A percentile compares a stretch with the other conserved stretches of the same genome.
Evolutionary conservation across 805 yeast species (phyloP).

Genomic region (Yarrowia keelungensis): DNA sequence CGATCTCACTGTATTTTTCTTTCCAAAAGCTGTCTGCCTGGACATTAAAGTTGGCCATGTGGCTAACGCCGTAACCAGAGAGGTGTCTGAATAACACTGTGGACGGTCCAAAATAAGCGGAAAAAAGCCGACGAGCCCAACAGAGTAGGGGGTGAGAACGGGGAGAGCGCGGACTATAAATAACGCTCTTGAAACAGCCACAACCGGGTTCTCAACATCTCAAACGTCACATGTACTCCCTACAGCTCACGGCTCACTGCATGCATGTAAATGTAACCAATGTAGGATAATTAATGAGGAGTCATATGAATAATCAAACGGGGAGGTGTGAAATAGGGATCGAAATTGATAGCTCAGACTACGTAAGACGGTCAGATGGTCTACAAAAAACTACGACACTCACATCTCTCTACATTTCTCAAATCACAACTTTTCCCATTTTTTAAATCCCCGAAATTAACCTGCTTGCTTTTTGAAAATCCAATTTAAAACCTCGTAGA

Average conservation of each 20-base stretch:
- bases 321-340: too few species aligned
- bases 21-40: background rate
- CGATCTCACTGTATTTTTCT: background rate
- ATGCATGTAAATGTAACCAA: background rate
- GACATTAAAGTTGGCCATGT: slow-evolving; percentile 3
- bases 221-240: background rate
- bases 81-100: slow-evolving; percentile 5
- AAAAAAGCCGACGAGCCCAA: background rate
- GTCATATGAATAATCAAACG: too few species aligned
- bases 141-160: too few species aligned
- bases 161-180: too few species aligned
- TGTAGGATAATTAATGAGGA: background rate
- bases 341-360: too few species aligned
- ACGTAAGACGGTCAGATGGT: too few species aligned
- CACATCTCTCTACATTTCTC: too few species aligned
- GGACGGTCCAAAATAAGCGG: background rate
- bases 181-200: too few species aligned
- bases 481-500: slow-evolving; percentile 11
- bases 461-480: slow-evolving; percentile 1
- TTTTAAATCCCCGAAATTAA: slow-evolving; percentile 15
- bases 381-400: too few species aligned
- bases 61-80: slow-evolving; percentile 28
- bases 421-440: too few species aligned
- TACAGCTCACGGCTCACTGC: slow-evolving; percentile 1
- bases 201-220: background rate